Base-by-base conservation (phyloP, 2,329 filamentous ascomycete genomes). In the Chalaropsis ovoidea region DNA sequence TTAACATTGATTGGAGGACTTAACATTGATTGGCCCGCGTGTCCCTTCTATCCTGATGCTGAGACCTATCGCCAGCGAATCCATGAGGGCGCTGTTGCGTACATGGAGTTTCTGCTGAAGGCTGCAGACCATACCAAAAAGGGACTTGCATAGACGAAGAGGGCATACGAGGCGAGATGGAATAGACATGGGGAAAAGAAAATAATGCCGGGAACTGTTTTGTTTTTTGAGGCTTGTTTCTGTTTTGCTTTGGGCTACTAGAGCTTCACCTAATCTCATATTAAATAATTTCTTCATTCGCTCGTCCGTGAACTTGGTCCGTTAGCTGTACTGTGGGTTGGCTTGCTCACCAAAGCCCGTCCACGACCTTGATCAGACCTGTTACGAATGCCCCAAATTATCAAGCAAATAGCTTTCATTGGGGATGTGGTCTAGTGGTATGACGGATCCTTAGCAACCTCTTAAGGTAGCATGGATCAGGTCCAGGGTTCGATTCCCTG, bases 21-120 rank as follows among this genome's bases (percentile, higher is more conserved):
- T 5, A 76, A 76, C 66, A 11, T 47, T n/a, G 45, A 62, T 3
- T 63, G 49, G 24, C 17, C 35, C 31, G 47, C 68, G 24, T 76
- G 75, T 58, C 74, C 75, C 0, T 82, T 81, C 67, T 82, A 82
- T 68, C 79, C 79, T 0, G 76, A 75, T 1, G 69, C 71, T 1
- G 69, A 72, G 43, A 73, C 76, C 71, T 80, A 79, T 69, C 75
- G 77, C 67, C 67, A 71, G 63, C 79, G 75, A 68, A 72, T 81
- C 68, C 72, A 75, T 47, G 78, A 81, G 71, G 77, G 76, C 13
- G 74, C 72, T 2, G 75, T 76, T 3, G 79, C 76, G 0, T 75
- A 81, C 70, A 81, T 81, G 73, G 79, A 82, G 71, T 71, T 80
- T 62, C 69, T 77, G 35, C 66, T 76, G 41, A 68, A 68, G 24